Conservation (phyloP, 345 rosid species). For the Hirschfeldia incana region DNA sequence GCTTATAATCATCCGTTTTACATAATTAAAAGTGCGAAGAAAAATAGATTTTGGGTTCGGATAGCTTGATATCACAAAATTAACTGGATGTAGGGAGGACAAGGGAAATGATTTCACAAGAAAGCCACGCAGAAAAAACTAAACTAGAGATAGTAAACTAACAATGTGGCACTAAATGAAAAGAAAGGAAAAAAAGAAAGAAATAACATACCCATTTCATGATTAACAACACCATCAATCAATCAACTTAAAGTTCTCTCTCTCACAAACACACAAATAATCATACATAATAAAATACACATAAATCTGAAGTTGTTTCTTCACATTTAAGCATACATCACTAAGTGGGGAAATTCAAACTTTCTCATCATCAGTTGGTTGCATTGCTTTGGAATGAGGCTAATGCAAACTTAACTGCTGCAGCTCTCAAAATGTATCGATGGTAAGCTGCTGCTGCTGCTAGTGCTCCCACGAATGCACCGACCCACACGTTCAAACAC, state of each 20-base stretch:
- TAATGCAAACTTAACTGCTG: constrained; percentile 63
- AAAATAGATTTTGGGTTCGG: not conserved
- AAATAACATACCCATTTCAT: not conserved
- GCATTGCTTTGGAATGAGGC: constrained; percentile 70
- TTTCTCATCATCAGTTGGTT: constrained; percentile 45
- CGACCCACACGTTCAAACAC: too few relatives aligned
- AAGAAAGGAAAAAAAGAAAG: not conserved
- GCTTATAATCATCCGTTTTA: not conserved
- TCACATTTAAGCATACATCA: too few relatives aligned
- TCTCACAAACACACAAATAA: constrained; percentile 23
- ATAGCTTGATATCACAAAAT: not conserved
- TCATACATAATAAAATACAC: not conserved
- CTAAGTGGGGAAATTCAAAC: not conserved
- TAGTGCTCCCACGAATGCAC: constrained; percentile 68
- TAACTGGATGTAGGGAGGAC: not conserved
- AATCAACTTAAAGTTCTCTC: too few relatives aligned
- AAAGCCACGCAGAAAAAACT: too few relatives aligned
- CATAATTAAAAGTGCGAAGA: not conserved
- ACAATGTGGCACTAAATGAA: not conserved
- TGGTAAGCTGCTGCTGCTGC: constrained; percentile 76
- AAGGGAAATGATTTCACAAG: too few relatives aligned
- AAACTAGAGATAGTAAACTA: not conserved
- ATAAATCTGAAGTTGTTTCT: too few relatives aligned
- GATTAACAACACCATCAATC: too few relatives aligned
- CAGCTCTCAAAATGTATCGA: constrained; percentile 67